phyloP scores from a whole-genome alignment of 306 rosid species.

The Cicer cuneatum region DNA sequence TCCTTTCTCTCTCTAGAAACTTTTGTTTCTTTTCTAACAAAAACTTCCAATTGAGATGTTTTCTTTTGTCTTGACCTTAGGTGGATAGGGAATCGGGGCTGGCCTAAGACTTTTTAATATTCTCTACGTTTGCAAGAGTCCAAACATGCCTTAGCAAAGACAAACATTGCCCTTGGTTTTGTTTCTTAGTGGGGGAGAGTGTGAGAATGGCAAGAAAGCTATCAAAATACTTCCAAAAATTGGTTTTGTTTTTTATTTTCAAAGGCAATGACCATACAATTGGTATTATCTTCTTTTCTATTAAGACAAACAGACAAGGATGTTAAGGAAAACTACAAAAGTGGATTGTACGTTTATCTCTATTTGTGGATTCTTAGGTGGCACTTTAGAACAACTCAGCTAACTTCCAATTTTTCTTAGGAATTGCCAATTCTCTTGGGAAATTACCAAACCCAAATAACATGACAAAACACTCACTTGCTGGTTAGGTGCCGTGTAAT shows the following conservation, averaged over 20 bases:
- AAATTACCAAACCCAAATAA: constrained; percentile 42
- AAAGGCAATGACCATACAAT: constrained; percentile 62
- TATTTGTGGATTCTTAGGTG: constrained; percentile 61
- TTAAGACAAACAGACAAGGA: constrained; percentile 68
- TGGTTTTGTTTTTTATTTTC: constrained; percentile 58
- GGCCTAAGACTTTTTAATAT: constrained; percentile 55
- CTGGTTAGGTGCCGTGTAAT: constrained; percentile 38
- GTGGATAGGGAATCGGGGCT: constrained; percentile 78
- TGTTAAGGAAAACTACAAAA: constrained; percentile 62
- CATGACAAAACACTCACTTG: constrained; percentile 36
- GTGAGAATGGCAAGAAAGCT: constrained; percentile 54
- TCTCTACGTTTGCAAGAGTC: constrained; percentile 56
- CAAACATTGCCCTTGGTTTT: constrained; percentile 65
- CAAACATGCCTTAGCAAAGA: constrained; percentile 82
- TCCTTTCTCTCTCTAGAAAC: constrained; percentile 35
- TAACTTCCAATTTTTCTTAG: constrained; percentile 36
- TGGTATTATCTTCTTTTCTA: constrained; percentile 59
- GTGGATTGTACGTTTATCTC: constrained; percentile 61
- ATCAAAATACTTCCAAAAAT: constrained; percentile 52
- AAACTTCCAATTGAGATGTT: constrained; percentile 42
- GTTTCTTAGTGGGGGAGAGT: constrained; percentile 70
- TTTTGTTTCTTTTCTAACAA: constrained; percentile 41
- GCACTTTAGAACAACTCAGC: constrained; percentile 35
- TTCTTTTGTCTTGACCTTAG: constrained; percentile 61
- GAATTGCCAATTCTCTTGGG: constrained; percentile 43